Conservation (phyloP, 2,329 filamentous ascomycete species). For the Hymenoscyphus occultus region DNA sequence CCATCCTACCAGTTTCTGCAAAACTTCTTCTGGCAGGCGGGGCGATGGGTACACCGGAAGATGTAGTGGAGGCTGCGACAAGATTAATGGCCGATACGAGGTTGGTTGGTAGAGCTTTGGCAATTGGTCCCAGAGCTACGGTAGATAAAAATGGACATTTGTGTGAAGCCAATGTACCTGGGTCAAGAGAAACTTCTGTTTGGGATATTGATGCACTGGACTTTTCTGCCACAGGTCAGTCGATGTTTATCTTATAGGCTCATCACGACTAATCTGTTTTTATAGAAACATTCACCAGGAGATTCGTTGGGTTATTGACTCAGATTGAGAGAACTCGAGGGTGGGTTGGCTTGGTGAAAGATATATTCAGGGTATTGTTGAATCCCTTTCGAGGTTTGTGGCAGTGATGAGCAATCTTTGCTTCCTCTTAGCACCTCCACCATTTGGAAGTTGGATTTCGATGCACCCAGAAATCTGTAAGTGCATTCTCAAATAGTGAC, state of each 20-base stretch:
- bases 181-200: constrained; percentile 42
- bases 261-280: constrained; percentile 8
- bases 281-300: constrained; percentile 51
- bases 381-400: constrained; percentile 24
- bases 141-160: constrained; percentile 41
- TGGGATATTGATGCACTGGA: constrained; percentile 63
- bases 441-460: neutral
- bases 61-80: constrained; percentile 63
- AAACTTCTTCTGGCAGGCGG: constrained; percentile 55
- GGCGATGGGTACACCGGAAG: constrained; percentile 49
- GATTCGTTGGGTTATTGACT: constrained; percentile 54
- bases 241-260: neutral
- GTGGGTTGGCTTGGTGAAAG: constrained; percentile 46
- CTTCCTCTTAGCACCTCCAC: neutral
- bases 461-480: neutral
- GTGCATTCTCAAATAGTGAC: neutral
- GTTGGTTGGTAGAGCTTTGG: constrained; percentile 55
- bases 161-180: constrained; percentile 17
- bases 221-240: constrained; percentile 45
- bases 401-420: neutral
- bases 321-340: constrained; percentile 47
- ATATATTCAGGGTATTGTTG: constrained; percentile 25
- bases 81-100: constrained; percentile 57
- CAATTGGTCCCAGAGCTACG: constrained; percentile 54
- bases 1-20: constrained; percentile 49